Evolutionary conservation across 768 basidiomycete genomes (phyloP), one percentile per base, ranked within the genome.

Genomic region (Arthromyces matolae): DNA sequence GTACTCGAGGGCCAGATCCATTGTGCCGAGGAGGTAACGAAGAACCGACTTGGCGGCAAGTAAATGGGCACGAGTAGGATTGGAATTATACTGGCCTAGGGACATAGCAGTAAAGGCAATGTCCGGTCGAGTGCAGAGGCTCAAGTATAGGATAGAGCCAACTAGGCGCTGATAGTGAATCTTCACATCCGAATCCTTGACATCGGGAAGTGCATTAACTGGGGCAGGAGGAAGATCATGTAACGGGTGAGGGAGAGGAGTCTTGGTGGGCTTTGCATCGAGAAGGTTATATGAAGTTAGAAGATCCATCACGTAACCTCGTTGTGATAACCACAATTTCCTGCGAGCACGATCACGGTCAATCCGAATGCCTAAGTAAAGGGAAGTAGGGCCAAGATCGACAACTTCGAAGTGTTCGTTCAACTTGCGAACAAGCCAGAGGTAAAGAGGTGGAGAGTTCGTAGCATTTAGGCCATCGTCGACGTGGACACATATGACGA

Each of bases 381-480:
- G 29, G 14, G 29, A 31, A 14, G 29, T 31, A 14, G 29, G 29
- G 14, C 29, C 29, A 31, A 31, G 29, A 31, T 31, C 43, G 16
- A 35, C 32, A 10, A 44, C 32, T 14, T 35, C 23, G 23, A 34
- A 44, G 3, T 6, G 3, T 29, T 34, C 23, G 19, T 44, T 44
- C 29, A 44, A n/a, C 40, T 28, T 31, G 8, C 29, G 8, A 31
- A 31, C 14, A 31, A 31, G 29, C 52, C 13, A 60, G n/a, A n/a
- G n/a, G n/a, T n/a, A n/a, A n/a, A n/a, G n/a, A n/a, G n/a, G n/a
- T n/a, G n/a, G n/a, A n/a, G n/a, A n/a, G n/a, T n/a, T n/a, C n/a
- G n/a, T n/a, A n/a, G n/a, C n/a, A n/a, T n/a, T n/a, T n/a, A n/a
- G 48, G 13, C 59, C 53, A 42, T 63, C 61, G 34, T 65, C 60